Evolutionary conservation across 148 eudicot genomes (phyloP), one percentile per base, ranked within the genome.

Genomic region (Agrostemma githago): DNA sequence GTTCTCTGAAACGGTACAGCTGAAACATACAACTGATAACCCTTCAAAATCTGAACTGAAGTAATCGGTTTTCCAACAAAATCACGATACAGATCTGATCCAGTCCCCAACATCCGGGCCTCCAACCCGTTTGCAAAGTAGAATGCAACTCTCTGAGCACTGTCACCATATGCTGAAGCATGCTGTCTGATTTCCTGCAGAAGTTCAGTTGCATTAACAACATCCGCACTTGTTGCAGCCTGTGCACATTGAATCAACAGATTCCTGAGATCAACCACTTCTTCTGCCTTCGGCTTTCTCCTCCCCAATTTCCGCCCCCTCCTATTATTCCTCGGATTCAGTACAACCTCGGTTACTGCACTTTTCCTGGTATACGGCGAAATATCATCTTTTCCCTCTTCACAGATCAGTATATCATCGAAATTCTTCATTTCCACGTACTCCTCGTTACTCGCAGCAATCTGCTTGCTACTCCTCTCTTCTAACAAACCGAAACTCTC

Each of bases 401-500:
- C 67, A 42, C 72, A 74, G 8, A 79, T 80, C 66, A 86, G 20
- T 1, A 79, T 74, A 63, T 81, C 84, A 72, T 81, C 83, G 70
- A 78, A 81, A 73, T 79, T 66, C 85, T 79, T 82, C 81, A 81
- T 75, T 72, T 80, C 82, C 3, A 78, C 71, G 48, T 75, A 79
- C 38, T 83, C 86, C 2, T 81, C 86, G 65, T 70, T 72, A 73
- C 72, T 59, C 15, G 73, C 41, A 20, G 81, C 79, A 48, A 71
- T n/a, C 14, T 79, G 78, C 72, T 81, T 86, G 20, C 69, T 69
- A 69, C 74, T 76, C 80, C 88, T 78, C 54, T 77, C 88, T 72
- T 78, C 83, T 14, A 48, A 21, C 12, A 48, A 5, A 58, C 71
- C 71, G 4, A 38, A 56, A 73, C 26, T 61, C 4, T 78, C 85